Conservation (phyloP, 169 alveolate genomes). For the Eimeria sp. region DNA sequence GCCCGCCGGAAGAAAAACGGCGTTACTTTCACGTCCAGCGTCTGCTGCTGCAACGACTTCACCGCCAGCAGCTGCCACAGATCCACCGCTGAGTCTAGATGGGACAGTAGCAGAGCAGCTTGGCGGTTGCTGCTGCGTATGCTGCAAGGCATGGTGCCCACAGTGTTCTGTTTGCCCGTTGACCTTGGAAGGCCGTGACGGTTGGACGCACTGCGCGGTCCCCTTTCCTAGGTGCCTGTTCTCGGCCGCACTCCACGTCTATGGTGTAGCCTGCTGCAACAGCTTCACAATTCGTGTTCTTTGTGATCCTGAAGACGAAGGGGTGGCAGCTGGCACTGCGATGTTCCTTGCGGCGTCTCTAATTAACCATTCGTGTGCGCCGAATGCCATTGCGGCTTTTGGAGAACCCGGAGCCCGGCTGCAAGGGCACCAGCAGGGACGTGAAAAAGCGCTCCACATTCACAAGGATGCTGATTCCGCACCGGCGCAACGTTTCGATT, state of each 20-base stretch:
- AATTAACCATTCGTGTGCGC: slow-evolving; percentile 47
- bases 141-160: slow-evolving; percentile 53
- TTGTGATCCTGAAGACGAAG: slow-evolving; percentile 61
- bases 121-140: slow-evolving; percentile 13
- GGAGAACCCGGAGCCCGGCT: slow-evolving; percentile 4
- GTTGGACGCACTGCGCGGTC: neutral
- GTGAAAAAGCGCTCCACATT: neutral
- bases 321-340: slow-evolving; percentile 61
- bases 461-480: neutral
- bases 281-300: slow-evolving; percentile 62
- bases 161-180: neutral
- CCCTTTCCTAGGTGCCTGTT: slow-evolving; percentile 55
- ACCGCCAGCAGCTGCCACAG: neutral
- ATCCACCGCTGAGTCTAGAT: neutral
- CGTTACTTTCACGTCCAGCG: neutral
- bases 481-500: neutral
- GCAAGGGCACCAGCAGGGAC: slow-evolving; percentile 2
- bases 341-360: slow-evolving; percentile 55
- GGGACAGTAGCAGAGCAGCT: neutral
- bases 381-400: slow-evolving; percentile 16
- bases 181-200: neutral
- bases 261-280: slow-evolving; percentile 63
- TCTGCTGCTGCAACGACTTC: neutral
- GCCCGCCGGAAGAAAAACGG: neutral
- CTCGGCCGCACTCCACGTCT: slow-evolving; percentile 55